Conservation (phyloP, 306 rosid species). For the Casuarina cunninghamiana region DNA sequence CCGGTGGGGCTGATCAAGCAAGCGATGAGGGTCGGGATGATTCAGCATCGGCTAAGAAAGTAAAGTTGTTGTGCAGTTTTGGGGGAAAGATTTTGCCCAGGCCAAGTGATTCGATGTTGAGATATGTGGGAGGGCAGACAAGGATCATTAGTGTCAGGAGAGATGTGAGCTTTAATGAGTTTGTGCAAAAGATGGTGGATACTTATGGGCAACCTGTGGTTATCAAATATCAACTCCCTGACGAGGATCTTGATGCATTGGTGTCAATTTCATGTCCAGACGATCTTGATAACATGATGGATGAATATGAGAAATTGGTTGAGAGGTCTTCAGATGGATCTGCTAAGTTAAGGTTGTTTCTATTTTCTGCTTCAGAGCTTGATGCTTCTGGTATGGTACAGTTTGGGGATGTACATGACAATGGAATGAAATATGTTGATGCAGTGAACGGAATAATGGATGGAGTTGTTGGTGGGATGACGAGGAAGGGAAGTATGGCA, state of each 20-base stretch:
- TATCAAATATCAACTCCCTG: slow-evolving; percentile 88
- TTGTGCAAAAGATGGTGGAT: slow-evolving; percentile 69
- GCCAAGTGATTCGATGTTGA: slow-evolving; percentile 84
- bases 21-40: slow-evolving; percentile 70
- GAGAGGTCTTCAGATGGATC: slow-evolving; percentile 79
- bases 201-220: slow-evolving; percentile 70
- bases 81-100: slow-evolving; percentile 87
- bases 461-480: slow-evolving; percentile 39
- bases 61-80: slow-evolving; percentile 83
- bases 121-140: slow-evolving; percentile 95
- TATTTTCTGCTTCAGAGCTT: slow-evolving; percentile 65
- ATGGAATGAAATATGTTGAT: slow-evolving; percentile 74
- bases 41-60: slow-evolving; percentile 54
- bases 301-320: slow-evolving; percentile 73
- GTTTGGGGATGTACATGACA: slow-evolving; percentile 50
- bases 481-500: slow-evolving; percentile 59
- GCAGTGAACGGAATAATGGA: slow-evolving; percentile 76
- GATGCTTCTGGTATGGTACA: slow-evolving; percentile 48
- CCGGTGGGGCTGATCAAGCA: slow-evolving; percentile 41
- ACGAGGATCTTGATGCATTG: slow-evolving; percentile 90
- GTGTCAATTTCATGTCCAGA: slow-evolving; percentile 79
- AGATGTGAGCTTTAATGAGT: slow-evolving; percentile 62
- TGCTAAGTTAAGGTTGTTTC: slow-evolving; percentile 73
- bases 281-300: slow-evolving; percentile 94
- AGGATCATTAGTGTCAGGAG: slow-evolving; percentile 73